Base-by-base conservation (phyloP, 1,139 yeast genomes). In the Kurtzmaniella quercitrusa region DNA sequence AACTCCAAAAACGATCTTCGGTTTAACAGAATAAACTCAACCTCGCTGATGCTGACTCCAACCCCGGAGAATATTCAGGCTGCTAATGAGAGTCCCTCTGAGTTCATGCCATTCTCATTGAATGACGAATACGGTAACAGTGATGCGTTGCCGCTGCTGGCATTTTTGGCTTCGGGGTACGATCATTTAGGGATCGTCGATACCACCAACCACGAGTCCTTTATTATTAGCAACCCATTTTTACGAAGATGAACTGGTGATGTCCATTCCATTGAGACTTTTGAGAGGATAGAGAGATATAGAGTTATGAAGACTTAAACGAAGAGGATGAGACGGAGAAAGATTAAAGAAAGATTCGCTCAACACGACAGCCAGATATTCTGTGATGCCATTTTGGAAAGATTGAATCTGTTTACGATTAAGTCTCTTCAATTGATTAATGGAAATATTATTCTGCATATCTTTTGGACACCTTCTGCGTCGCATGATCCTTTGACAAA, bases 121-220 rank as follows among this genome's bases (percentile, higher is more conserved):
- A 27, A 23, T 9, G 27, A 36, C 10, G 18, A 31, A 6, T 31
- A 31, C 10, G 5, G 16, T 19, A 41, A 21, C 8, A 37, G 21
- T 14, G 21, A 24, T 2, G 29, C 49, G 7, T 44, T 51, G 21
- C 55, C 56, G 4, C 53, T 51, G 39, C 54, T 52, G 8, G 47
- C 52, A 37, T 47, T 47, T 33, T 24, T 39, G 12, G 37, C 40
- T 27, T 31, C 43, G 19, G 37, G 40, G 38, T 42, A 41, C 19
- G 44, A 43, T 34, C 48, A 41, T 14, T 43, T 51, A 31, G 48
- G 45, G 29, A 48, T 51, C n/a, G 46, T 52, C 44, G 52, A 50
- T 33, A 44, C 49, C n/a, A 49, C 43, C 14, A 47, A 45, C 25
- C 41, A 48, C 25, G 56, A 52, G 21, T 37, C 44, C 12, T 39